Conservation (phyloP, 2,329 filamentous ascomycete genomes). For the Peltaster fructicola region DNA sequence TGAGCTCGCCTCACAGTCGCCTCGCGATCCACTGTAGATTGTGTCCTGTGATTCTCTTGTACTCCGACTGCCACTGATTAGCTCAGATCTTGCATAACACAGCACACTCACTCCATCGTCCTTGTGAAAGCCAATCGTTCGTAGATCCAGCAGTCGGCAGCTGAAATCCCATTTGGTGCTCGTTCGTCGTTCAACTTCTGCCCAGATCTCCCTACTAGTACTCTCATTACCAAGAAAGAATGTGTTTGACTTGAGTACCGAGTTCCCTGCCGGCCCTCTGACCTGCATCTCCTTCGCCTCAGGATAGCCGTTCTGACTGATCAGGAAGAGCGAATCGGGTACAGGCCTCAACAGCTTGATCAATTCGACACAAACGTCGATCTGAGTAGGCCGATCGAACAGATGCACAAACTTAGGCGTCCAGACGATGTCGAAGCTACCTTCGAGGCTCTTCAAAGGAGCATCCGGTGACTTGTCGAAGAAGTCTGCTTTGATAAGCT, state of each 20-base stretch:
- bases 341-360: slow-evolving; percentile 4
- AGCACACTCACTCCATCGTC: too few species aligned
- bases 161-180: slow-evolving; percentile 5
- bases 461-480: slow-evolving; percentile 3
- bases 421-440: slow-evolving; percentile 6
- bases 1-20: too few species aligned
- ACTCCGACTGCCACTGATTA: too few species aligned
- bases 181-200: slow-evolving; percentile 4
- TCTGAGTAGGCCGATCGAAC: slow-evolving; percentile 4
- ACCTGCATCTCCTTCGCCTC: slow-evolving; percentile 2
- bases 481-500: slow-evolving; percentile 5
- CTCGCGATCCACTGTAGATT: slow-evolving; percentile 5
- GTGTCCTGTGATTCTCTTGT: slow-evolving; percentile 5
- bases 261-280: too few species aligned
- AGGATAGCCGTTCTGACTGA: slow-evolving; percentile 6
- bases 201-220: slow-evolving; percentile 5
- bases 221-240: slow-evolving; percentile 3
- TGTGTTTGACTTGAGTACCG: slow-evolving; percentile 1
- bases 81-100: too few species aligned
- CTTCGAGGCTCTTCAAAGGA: slow-evolving; percentile 2
- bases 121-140: slow-evolving; percentile 5
- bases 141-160: slow-evolving; percentile 4
- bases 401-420: slow-evolving; percentile 7
- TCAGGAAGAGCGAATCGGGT: slow-evolving; percentile 5
- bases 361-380: slow-evolving; percentile 3